A percentile compares a stretch with the other conserved stretches of the same genome.
Evolutionary conservation across 192 early-diverging fungal genomes (phyloP).

Genomic region (Coemansia sp.): DNA sequence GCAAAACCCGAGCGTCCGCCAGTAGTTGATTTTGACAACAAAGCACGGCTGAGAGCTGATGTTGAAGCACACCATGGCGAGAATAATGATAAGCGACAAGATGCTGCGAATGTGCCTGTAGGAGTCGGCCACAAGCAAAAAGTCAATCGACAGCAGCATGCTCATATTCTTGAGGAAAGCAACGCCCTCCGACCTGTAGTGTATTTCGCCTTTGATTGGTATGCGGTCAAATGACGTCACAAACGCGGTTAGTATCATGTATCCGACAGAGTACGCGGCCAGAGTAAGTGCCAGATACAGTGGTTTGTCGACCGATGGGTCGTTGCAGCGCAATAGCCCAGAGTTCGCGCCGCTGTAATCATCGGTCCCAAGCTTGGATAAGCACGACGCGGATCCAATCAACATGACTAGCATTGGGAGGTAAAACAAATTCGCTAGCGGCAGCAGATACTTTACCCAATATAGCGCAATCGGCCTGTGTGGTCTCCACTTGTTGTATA

Average conservation of each 20-base stretch:
- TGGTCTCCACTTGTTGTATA: conserved; percentile 41
- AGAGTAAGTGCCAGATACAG: conserved; percentile 62
- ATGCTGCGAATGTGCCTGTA: conserved; percentile 64
- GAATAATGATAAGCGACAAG: conserved; percentile 64
- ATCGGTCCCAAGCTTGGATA: conserved; percentile 48
- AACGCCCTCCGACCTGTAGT: conserved; percentile 69
- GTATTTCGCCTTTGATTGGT: conserved; percentile 67
- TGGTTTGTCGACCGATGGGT: conserved; percentile 54
- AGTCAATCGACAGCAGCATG: conserved; percentile 69
- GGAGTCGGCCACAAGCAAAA: conserved; percentile 61
- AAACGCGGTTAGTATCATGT: conserved; percentile 66
- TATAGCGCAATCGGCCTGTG: conserved; percentile 45
- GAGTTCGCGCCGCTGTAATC: conserved; percentile 33
- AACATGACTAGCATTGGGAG: conserved; percentile 58
- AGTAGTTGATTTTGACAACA: conserved; percentile 73
- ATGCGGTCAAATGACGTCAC: conserved; percentile 70
- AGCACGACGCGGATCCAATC: conserved; percentile 56
- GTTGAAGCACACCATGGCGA: conserved; percentile 73
- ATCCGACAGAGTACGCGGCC: conserved; percentile 62
- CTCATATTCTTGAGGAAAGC: conserved; percentile 74
- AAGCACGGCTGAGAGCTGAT: conserved; percentile 71
- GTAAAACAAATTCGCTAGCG: conserved; percentile 55
- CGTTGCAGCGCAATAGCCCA: conserved; percentile 53
- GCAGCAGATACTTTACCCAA: conserved; percentile 57
- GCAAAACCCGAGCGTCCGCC: conserved; percentile 64